Base-by-base conservation (phyloP, 2,329 filamentous ascomycete genomes). In the Dissoconium aciculare region DNA sequence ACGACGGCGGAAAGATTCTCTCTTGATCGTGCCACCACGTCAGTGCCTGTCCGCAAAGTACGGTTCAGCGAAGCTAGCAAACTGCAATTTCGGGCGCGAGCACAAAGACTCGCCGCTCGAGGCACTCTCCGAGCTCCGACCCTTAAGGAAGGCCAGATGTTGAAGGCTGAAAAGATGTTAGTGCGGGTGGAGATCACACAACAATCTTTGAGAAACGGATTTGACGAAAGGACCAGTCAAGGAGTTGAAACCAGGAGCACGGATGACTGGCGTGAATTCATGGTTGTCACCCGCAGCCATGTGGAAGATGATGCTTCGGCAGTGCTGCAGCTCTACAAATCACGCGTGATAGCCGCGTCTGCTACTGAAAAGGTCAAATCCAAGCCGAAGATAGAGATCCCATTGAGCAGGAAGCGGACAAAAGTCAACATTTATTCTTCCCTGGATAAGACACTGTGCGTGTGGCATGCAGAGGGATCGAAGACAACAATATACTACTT, bases 151-250 rank as follows among this genome's bases (percentile, higher is more conserved):
- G 74, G 74, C 4, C 65, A 74, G 37, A 69, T 78, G 30, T 57
- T 78, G 34, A 76, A 76, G 50, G 72, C 74, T 52, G 72, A 77
- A 46, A 70, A 67, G 36, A 78, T 78, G 74, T 63, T 78, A 13
- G 66, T 78, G 12, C 63, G 70, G 13, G 62, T 75, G 14, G 74
- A 75, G 42, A 45, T 53, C 33, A 59, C 60, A 24, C 44, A 59
- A 24, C 61, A 64, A 39, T 57, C 55, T n/a, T 35, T 64, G 3
- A 65, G 69, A 1, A 61, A 66, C 5, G 69, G 76, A 34, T 78
- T 70, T 40, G 67, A 71, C 32, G 74, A 78, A 47, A 75, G 74
- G 40, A 63, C 66, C 27, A 74, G 67, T 37, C 57, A 70, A 36
- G 64, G 66, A 38, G 63, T 71, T 27, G 67, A 72, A 37, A 69